phyloP scores from a whole-genome alignment of 768 basidiomycete genomes.

The Udeniomyces megalosporus region DNA sequence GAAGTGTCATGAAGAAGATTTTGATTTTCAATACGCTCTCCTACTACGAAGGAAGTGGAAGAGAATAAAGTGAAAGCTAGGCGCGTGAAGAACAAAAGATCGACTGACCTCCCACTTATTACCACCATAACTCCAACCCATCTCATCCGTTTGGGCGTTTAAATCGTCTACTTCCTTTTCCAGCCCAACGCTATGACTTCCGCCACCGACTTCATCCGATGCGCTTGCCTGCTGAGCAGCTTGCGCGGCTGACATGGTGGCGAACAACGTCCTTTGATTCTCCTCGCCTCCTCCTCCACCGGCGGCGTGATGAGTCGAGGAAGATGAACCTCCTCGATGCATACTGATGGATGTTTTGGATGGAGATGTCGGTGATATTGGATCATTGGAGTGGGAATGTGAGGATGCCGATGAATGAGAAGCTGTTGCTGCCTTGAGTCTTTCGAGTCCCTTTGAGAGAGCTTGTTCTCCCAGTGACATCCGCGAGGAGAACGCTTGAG shows the following conservation, averaged over 20 bases:
- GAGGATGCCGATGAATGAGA: constrained; percentile 5
- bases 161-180: constrained; percentile 16
- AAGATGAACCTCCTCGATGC: background rate
- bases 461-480: constrained; percentile 29
- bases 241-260: constrained; percentile 13
- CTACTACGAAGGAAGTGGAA: background rate
- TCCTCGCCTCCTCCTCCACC: constrained; percentile 15
- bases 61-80: background rate
- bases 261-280: constrained; percentile 17
- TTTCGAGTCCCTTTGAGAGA: constrained; percentile 29
- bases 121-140: constrained; percentile 87
- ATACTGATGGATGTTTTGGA: background rate
- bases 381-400: background rate
- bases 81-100: background rate
- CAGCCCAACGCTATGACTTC: background rate
- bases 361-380: too few relatives aligned
- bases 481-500: background rate
- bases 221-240: background rate
- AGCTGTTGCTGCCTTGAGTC: constrained; percentile 26
- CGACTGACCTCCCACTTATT: constrained; percentile 70
- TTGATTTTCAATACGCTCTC: too few relatives aligned
- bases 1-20: background rate
- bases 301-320: constrained; percentile 16
- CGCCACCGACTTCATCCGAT: background rate
- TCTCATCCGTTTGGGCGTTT: constrained; percentile 45